Evolutionary conservation across 2,329 filamentous ascomycete genomes (phyloP).

Genomic region (Penicillium sp.): DNA sequence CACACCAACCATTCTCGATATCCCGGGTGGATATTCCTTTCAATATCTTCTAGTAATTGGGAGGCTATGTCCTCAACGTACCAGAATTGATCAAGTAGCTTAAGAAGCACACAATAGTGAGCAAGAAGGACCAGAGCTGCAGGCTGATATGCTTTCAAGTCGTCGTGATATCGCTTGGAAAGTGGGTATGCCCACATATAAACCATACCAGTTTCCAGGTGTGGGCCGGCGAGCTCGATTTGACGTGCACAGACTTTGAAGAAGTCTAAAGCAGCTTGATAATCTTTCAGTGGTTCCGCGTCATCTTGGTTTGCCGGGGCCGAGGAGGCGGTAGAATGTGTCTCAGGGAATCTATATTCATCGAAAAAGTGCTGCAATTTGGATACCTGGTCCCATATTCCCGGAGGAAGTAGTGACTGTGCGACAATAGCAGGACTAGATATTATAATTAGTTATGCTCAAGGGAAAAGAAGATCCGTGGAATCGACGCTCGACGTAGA

Average conservation of each 20-base stretch:
- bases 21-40: conserved; percentile 14
- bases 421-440: conserved; percentile 9
- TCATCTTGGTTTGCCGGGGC: neutral
- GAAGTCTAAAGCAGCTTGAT: conserved; percentile 12
- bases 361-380: conserved; percentile 20
- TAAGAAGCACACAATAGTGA: conserved; percentile 23
- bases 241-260: conserved; percentile 14
- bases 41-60: conserved; percentile 23
- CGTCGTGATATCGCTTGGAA: conserved; percentile 18
- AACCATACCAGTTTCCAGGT: conserved; percentile 23
- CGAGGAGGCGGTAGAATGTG: neutral
- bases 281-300: conserved; percentile 14
- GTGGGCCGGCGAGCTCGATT: conserved; percentile 21
- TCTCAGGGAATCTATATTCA: conserved; percentile 16
- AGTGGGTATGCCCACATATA: conserved; percentile 24
- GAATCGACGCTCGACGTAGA: neutral
- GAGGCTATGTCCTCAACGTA: conserved; percentile 14
- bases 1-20: conserved; percentile 22
- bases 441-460: neutral
- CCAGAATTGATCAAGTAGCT: conserved; percentile 19
- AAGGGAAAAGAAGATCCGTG: no score
- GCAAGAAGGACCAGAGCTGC: conserved; percentile 21
- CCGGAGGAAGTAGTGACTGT: conserved; percentile 23
- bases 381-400: conserved; percentile 17
- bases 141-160: conserved; percentile 15